These are phyloP conservation scores for Phanerodontia chrysosporium DNA, from an alignment of 768 basidiomycete species.

Conservation along the genomic window DNA sequence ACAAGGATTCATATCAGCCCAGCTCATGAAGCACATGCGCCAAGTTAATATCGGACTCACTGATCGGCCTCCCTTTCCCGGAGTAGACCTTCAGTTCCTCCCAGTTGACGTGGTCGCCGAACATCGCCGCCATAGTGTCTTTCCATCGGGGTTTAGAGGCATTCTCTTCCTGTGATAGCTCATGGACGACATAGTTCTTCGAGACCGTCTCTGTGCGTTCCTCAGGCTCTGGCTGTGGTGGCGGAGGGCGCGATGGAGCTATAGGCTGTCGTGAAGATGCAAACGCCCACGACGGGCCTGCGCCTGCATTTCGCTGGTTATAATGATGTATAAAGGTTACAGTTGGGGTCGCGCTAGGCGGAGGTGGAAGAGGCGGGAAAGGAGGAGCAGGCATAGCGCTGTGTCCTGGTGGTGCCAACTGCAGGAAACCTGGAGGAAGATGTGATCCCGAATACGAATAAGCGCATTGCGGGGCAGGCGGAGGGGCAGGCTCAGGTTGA, in stretches of 20 bases:
- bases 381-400: neutral
- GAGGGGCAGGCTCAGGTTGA: constrained; percentile 17
- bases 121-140: constrained; percentile 77
- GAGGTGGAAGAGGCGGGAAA: neutral
- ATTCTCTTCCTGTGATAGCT: constrained; percentile 43
- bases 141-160: constrained; percentile 55
- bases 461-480: neutral
- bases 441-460: constrained; percentile 2
- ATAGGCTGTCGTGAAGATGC: neutral
- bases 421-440: neutral
- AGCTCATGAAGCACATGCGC: constrained; percentile 15
- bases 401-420: neutral
- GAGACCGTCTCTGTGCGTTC: constrained; percentile 46
- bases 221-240: constrained; percentile 20
- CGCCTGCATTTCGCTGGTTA: neutral
- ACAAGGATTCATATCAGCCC: neutral
- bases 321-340: constrained; percentile 1
- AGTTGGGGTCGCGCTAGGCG: neutral
- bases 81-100: constrained; percentile 62
- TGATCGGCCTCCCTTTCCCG: constrained; percentile 58
- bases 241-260: constrained; percentile 20
- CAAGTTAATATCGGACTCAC: constrained; percentile 34
- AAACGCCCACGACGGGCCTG: neutral
- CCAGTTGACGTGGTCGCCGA: constrained; percentile 84
- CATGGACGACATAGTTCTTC: constrained; percentile 73